Evolutionary conservation across 352 stramenopile species (phyloP).

Genomic region (Peronosclerospora sorghi): DNA sequence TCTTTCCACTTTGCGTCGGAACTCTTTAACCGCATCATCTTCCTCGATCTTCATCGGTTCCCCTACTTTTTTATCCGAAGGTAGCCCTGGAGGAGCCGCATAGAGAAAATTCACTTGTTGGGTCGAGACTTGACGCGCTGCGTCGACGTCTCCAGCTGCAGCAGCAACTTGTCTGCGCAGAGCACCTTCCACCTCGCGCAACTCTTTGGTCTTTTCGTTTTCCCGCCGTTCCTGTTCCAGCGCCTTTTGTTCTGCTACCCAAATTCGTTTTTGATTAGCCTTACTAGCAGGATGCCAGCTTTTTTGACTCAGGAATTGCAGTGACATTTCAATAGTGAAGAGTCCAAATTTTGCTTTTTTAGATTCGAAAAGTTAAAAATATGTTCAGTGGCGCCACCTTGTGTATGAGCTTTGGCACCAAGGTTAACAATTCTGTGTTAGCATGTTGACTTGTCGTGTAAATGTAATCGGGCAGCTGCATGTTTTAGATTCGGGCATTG

Average conservation of each 20-base stretch:
- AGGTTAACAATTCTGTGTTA: slow-evolving; percentile 9
- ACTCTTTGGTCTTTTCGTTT: slow-evolving; percentile 49
- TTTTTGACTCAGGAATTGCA: slow-evolving; percentile 80
- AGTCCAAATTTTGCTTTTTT: no score
- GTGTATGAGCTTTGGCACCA: slow-evolving; percentile 34
- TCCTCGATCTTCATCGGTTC: slow-evolving; percentile 26
- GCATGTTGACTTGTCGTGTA: no score
- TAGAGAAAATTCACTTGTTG: slow-evolving; percentile 75
- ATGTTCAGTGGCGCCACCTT: slow-evolving; percentile 26
- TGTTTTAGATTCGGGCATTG: slow-evolving; percentile 42
- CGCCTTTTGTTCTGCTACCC: slow-evolving; percentile 70
- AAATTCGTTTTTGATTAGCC: slow-evolving; percentile 78
- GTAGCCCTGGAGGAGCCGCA: slow-evolving; percentile 49
- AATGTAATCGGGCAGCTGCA: no score
- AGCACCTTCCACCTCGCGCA: slow-evolving; percentile 46
- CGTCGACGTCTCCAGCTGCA: slow-evolving; percentile 38
- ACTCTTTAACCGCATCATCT: slow-evolving; percentile 58
- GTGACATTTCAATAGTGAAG: slow-evolving; percentile 55
- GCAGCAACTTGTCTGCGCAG: slow-evolving; percentile 47
- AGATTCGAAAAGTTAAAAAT: no score
- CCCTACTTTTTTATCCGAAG: slow-evolving; percentile 20
- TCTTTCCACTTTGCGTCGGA: slow-evolving; percentile 45
- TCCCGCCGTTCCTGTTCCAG: slow-evolving; percentile 36
- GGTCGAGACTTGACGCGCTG: slow-evolving; percentile 23
- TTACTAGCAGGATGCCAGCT: slow-evolving; percentile 67